phyloP scores from a whole-genome alignment of 2,329 filamentous ascomycete species.

The Fusarium foetens region DNA sequence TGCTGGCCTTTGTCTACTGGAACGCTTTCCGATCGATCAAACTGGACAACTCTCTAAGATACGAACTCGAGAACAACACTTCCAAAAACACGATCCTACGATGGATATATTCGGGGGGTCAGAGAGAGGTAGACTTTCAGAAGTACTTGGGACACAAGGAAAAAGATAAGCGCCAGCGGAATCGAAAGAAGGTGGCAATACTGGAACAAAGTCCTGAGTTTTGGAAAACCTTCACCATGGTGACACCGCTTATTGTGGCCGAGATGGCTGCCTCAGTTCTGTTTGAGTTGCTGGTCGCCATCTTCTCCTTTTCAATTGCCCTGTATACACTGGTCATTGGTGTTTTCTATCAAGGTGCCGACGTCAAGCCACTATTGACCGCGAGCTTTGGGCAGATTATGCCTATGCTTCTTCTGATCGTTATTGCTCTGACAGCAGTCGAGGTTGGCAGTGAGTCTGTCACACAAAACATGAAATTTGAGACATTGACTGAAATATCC shows the following conservation, averaged over 20 bases:
- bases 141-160: neutral
- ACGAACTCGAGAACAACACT: neutral
- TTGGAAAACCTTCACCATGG: slow-evolving; percentile 3
- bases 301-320: neutral
- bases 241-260: slow-evolving; percentile 1
- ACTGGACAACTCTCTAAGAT: neutral
- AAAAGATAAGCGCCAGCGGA: neutral
- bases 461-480: neutral
- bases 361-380: neutral
- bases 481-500: neutral
- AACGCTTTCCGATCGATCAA: slow-evolving; percentile 20
- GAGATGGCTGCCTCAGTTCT: slow-evolving; percentile 16
- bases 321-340: slow-evolving; percentile 7
- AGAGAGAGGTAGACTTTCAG: neutral
- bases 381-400: slow-evolving; percentile 21
- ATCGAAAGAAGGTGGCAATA: neutral
- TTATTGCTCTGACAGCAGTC: slow-evolving; percentile 19
- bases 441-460: slow-evolving; percentile 26
- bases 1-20: slow-evolving; percentile 21
- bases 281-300: slow-evolving; percentile 12
- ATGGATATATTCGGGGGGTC: neutral
- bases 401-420: slow-evolving; percentile 26
- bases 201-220: neutral
- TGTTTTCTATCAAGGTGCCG: slow-evolving; percentile 1
- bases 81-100: slow-evolving; percentile 2